Evolutionary conservation across 176 grass and related monocot species (phyloP).

Genomic region (Panicum miliaceum): DNA sequence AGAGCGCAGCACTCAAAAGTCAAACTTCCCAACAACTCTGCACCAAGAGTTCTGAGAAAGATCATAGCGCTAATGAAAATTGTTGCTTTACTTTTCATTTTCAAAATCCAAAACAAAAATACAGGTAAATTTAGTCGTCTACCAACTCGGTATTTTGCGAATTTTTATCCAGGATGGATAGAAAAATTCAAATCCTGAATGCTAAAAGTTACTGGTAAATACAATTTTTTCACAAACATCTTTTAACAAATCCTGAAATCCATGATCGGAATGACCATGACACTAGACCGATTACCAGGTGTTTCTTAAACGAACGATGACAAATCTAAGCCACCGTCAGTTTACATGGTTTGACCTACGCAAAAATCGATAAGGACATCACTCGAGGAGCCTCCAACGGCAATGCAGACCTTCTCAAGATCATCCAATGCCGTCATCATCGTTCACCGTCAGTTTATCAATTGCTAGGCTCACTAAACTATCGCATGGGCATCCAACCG

Average conservation of each 20-base stretch:
- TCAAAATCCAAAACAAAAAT: background rate
- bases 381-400: background rate
- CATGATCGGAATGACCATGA: too few relatives aligned
- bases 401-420: background rate
- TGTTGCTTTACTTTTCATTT: background rate
- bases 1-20: background rate
- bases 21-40: constrained; percentile 8
- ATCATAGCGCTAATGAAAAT: background rate
- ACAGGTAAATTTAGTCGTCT: too few relatives aligned
- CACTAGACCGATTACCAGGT: background rate
- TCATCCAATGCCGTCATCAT: background rate
- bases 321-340: background rate
- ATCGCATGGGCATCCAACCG: background rate
- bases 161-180: too few relatives aligned
- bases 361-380: background rate
- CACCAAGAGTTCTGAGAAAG: background rate
- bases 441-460: background rate
- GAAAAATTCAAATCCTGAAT: too few relatives aligned
- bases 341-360: background rate
- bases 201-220: too few relatives aligned
- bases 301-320: background rate
- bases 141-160: too few relatives aligned
- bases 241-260: too few relatives aligned
- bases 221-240: too few relatives aligned
- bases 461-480: background rate